Conservation (phyloP, 2,329 filamentous ascomycete genomes). For the Beauveria varroae region DNA sequence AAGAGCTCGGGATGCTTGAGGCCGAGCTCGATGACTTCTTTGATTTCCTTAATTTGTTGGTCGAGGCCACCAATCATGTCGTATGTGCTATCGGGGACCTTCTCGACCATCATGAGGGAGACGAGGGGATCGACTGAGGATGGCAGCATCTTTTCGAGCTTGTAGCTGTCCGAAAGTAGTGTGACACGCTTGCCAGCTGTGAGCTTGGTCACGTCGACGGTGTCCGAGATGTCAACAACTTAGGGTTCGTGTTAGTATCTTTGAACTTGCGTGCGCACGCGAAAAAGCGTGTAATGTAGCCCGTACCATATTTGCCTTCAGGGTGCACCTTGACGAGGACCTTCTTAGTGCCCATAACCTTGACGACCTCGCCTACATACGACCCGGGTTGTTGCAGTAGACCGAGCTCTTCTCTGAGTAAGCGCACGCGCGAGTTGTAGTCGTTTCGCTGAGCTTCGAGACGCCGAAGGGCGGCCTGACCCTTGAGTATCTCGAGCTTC, state of each 20-base stretch:
- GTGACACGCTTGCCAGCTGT: conserved; percentile 97
- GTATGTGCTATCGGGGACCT: conserved; percentile 98
- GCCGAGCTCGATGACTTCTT: conserved; percentile 97
- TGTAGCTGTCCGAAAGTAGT: conserved; percentile 93
- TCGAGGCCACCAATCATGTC: conserved; percentile 99
- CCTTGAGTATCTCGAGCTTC: conserved; percentile 99
- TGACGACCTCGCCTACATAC: conserved; percentile 98
- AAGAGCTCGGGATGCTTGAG: conserved; percentile 98
- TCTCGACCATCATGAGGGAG: conserved; percentile 99
- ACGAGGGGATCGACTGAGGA: conserved; percentile 97
- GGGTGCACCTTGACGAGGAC: conserved; percentile 98
- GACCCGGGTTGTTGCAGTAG: conserved; percentile 94
- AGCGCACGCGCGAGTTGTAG: conserved; percentile 95
- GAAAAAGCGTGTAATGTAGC: background rate
- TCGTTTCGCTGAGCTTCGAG: conserved; percentile 98
- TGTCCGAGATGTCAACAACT: conserved; percentile 91
- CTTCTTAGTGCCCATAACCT: conserved; percentile 99
- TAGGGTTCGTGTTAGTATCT: conserved; percentile 28
- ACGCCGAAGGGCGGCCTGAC: conserved; percentile 87
- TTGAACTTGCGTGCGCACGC: background rate
- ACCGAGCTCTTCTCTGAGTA: conserved; percentile 91
- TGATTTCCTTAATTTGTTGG: conserved; percentile 99
- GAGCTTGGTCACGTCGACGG: conserved; percentile 90
- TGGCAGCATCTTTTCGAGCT: conserved; percentile 95
- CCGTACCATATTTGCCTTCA: conserved; percentile 96